Evolutionary conservation across 768 basidiomycete species (phyloP), one percentile per base, ranked within the genome.

Genomic region (Cubamyces lactineus): DNA sequence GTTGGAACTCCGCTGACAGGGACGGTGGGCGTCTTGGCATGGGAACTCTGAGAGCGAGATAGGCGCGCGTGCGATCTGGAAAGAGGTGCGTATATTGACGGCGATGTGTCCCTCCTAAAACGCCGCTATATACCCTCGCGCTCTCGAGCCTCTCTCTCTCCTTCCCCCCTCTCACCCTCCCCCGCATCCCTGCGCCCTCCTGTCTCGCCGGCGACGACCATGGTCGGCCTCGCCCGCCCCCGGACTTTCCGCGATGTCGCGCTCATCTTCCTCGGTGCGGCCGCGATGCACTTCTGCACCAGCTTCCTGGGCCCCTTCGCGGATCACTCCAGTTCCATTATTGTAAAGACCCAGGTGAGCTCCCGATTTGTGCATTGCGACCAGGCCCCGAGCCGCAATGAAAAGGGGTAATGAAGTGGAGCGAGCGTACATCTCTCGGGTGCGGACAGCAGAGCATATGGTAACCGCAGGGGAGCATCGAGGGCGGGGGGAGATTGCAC

Each of bases 211-310:
- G 26, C 56, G 55, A 46, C 54, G 55, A 48, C 51, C 40, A 65
- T 60, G 59, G 55, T 68, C 41, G 61, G 63, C 46, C 38, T 67
- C 26, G 50, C 69, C n/a, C 78, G 80, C 39, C 62, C 76, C 41
- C 69, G 86, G 30, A 78, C 85, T 8, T 75, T 82, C 30, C 78
- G 85, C 34, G 86, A 89, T 74, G 86, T 80, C 19, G 64, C 87
- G 58, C 82, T 88, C 62, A 72, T 88, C 57, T 76, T 86, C 45
- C 62, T 86, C 15, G 87, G 87, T 21, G 86, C 85, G 0, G 74
- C 79, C 17, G 75, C 75, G 21, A 84, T 84, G 80, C 83, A 87
- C 63, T 57, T 87, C 39, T 79, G 82, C 74, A 73, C 80, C 17
- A 61, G 80, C 2, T 64, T 85, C 68, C 71, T 71, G 72, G 66